Conservation (phyloP, 371 early-diverging fungal species). For the Saksenaea vasiformis region DNA sequence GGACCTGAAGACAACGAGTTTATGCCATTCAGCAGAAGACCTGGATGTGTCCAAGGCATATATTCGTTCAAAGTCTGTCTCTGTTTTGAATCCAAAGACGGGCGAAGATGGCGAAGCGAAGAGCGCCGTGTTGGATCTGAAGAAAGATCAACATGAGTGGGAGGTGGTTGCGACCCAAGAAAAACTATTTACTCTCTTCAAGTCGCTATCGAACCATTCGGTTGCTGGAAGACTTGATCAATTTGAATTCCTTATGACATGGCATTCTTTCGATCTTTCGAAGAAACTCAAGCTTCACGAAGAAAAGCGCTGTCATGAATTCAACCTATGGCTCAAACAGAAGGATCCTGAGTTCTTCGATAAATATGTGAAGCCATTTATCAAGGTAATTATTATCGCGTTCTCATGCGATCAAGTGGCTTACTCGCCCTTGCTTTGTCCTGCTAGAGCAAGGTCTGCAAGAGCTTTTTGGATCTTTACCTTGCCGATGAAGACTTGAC, state of each 20-base stretch:
- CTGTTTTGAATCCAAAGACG: not conserved
- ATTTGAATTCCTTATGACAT: conserved; percentile 29
- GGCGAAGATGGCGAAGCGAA: not conserved
- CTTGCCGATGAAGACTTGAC: conserved; percentile 41
- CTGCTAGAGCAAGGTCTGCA: conserved; percentile 49
- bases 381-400: no score
- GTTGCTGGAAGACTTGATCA: not conserved
- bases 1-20: conserved; percentile 14
- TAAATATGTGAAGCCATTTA: conserved; percentile 34
- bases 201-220: not conserved
- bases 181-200: conserved; percentile 32
- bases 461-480: conserved; percentile 55
- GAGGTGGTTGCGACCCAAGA: conserved; percentile 41
- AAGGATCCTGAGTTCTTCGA: conserved; percentile 53
- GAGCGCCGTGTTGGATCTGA: conserved; percentile 13
- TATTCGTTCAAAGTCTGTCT: conserved; percentile 29
- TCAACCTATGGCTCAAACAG: conserved; percentile 59
- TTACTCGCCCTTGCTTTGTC: not conserved
- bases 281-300: conserved; percentile 32
- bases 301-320: conserved; percentile 51
- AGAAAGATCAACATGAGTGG: conserved; percentile 37
- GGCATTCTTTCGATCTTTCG: conserved; percentile 17
- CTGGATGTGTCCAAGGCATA: conserved; percentile 11
- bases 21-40: conserved; percentile 23
- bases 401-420: not conserved